Percentiles rank a stretch among this genome's conserved stretches.
Evolutionary conservation across 257 asterid genomes (phyloP).

Genomic region (Gentiana dahurica): DNA sequence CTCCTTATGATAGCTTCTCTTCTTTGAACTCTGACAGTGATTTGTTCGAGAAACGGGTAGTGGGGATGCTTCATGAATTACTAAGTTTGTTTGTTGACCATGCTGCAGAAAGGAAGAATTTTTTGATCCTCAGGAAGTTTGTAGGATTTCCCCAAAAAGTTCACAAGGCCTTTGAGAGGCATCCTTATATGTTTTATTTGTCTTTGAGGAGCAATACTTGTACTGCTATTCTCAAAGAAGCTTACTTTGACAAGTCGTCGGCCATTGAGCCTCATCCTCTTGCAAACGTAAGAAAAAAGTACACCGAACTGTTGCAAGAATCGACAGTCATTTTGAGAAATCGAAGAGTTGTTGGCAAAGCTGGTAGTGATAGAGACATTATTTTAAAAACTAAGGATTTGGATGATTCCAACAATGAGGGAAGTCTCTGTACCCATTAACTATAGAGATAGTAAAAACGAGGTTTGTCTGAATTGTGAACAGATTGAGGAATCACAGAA

Average conservation of each 20-base stretch:
- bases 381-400: constrained; percentile 19
- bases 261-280: constrained; percentile 63
- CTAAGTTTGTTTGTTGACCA: constrained; percentile 77
- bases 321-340: constrained; percentile 39
- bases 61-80: constrained; percentile 74
- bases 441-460: too few relatives aligned
- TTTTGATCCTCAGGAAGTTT: constrained; percentile 53
- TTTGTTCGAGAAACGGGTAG: constrained; percentile 69
- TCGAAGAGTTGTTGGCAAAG: constrained; percentile 27
- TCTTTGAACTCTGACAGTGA: constrained; percentile 47
- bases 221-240: constrained; percentile 80
- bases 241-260: constrained; percentile 30
- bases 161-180: constrained; percentile 87
- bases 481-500: too few relatives aligned
- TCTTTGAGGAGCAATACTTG: constrained; percentile 71
- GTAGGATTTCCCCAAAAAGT: constrained; percentile 83
- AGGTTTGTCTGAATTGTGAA: too few relatives aligned
- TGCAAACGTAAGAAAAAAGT: constrained; percentile 61
- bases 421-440: not conserved
- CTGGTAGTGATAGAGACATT: constrained; percentile 8
- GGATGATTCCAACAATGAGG: constrained; percentile 24
- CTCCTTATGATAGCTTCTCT: constrained; percentile 57
- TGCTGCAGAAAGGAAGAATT: constrained; percentile 61
- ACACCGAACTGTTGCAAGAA: constrained; percentile 58
- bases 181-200: constrained; percentile 63